Evolutionary conservation across 768 basidiomycete species (phyloP).

Genomic region (Clavaria fumosa): DNA sequence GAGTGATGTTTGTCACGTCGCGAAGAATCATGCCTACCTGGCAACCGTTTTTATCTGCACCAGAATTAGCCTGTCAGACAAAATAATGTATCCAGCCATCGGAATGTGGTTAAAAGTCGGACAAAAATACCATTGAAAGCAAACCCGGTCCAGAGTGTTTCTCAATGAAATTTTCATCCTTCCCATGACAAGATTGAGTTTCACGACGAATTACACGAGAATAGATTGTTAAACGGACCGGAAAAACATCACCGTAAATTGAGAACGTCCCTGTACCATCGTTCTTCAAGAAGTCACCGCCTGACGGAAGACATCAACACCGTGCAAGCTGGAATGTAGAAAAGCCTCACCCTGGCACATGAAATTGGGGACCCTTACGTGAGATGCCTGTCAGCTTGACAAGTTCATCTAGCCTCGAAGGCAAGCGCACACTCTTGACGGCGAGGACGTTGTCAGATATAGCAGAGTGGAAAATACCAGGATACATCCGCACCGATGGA

Average conservation of each 20-base stretch:
- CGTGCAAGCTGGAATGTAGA: not conserved
- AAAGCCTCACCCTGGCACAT: slow-evolving; percentile 75
- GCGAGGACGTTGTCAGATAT: not conserved
- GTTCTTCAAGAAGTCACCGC: slow-evolving; percentile 87
- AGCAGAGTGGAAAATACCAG: not conserved
- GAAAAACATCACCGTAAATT: slow-evolving; percentile 93
- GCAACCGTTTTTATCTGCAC: slow-evolving; percentile 24
- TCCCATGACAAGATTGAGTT: not conserved
- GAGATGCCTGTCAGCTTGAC: no score
- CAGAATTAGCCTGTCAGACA: not conserved
- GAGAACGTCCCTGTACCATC: slow-evolving; percentile 95
- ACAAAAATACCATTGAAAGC: not conserved
- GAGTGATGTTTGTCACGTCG: not conserved
- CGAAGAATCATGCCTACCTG: not conserved
- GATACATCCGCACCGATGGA: slow-evolving; percentile 53
- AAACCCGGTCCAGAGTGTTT: not conserved
- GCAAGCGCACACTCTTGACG: slow-evolving; percentile 44
- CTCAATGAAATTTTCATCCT: not conserved
- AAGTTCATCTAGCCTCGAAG: no score
- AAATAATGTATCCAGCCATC: not conserved
- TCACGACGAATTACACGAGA: not conserved
- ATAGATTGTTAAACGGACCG: slow-evolving; percentile 30
- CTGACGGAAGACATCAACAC: slow-evolving; percentile 20
- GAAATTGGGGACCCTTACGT: slow-evolving; percentile 69
- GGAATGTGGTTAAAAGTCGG: slow-evolving; percentile 57